Conservation (phyloP, 768 basidiomycete genomes). For the Lyophyllum semitale region DNA sequence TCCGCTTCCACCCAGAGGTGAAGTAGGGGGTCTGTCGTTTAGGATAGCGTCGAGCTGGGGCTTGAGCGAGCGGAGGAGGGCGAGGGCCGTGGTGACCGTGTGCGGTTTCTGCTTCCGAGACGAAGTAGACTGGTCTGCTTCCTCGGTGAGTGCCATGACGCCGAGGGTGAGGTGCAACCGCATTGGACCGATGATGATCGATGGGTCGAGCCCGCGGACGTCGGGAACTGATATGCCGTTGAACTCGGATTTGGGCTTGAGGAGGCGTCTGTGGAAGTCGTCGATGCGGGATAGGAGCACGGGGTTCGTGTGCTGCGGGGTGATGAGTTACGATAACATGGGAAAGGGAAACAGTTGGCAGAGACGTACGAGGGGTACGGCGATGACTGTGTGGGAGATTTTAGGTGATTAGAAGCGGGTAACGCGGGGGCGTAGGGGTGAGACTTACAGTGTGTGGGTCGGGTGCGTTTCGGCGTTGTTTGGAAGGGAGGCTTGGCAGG, state of each 20-base stretch:
- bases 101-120: no score
- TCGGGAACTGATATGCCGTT: slow-evolving; percentile 16
- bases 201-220: slow-evolving; percentile 57
- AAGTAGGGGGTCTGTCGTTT: slow-evolving; percentile 9
- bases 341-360: not conserved
- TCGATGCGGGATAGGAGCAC: not conserved
- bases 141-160: slow-evolving; percentile 60
- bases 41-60: slow-evolving; percentile 46
- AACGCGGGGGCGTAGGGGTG: no score
- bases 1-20: no score
- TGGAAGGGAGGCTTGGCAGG: no score
- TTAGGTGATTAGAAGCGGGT: not conserved
- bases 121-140: no score
- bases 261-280: not conserved
- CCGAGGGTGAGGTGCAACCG: slow-evolving; percentile 77
- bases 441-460: not conserved
- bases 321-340: no score
- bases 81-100: slow-evolving; percentile 43
- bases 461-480: not conserved
- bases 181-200: slow-evolving; percentile 57
- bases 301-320: slow-evolving; percentile 4
- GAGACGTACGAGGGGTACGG: not conserved
- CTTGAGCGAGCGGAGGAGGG: slow-evolving; percentile 42
- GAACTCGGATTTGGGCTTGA: not conserved
- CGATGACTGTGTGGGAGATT: not conserved